Evolutionary conservation across 768 basidiomycete species (phyloP), one percentile per base, ranked within the genome.

Genomic region (Tephrocybe sp.): DNA sequence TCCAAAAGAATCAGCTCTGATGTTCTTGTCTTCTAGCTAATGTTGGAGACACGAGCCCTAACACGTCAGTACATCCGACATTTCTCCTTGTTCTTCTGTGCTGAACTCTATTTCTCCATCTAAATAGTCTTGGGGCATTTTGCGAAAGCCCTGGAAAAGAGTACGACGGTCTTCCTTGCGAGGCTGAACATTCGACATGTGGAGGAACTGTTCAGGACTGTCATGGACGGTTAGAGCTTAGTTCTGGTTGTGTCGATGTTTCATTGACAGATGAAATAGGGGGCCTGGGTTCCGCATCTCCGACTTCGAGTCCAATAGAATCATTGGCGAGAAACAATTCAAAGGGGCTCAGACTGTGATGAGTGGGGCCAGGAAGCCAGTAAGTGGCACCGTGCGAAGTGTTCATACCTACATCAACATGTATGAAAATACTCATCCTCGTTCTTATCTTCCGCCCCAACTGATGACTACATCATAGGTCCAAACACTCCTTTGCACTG

Each of bases 21-120:
- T 38, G 2, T 6, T 41, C 16, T 45, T n/a, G 29, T 53, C 21
- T 31, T 57, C 11, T 57, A 88, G 85, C 86, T n/a, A 88, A 88
- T 53, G 86, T 90, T 36, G 86, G 88, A 3, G 86, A 88, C 59
- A 86, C 84, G 23, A 86, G 76, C 53, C 88, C 88, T 11, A 90
- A 91, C 62, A 88, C 84, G 84, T 88, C 50, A 61, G 84, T 45
- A 38, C 30, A 43, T 24, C 39, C 36, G 40, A 41, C 52, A 46
- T 40, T 52, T 48, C 51, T 30, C 15, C 1, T 23, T 8, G 19
- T n/a, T 45, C 30, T 31, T 23, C n/a, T n/a, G n/a, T n/a, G n/a
- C n/a, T n/a, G n/a, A n/a, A n/a, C n/a, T 34, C 33, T n/a, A 15
- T 41, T 46, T 54, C 38, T 33, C 43, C 21, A 7, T 19, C n/a